These are phyloP conservation scores for Citrus inodora DNA, from an alignment of 345 rosid species.

Conservation along the genomic window DNA sequence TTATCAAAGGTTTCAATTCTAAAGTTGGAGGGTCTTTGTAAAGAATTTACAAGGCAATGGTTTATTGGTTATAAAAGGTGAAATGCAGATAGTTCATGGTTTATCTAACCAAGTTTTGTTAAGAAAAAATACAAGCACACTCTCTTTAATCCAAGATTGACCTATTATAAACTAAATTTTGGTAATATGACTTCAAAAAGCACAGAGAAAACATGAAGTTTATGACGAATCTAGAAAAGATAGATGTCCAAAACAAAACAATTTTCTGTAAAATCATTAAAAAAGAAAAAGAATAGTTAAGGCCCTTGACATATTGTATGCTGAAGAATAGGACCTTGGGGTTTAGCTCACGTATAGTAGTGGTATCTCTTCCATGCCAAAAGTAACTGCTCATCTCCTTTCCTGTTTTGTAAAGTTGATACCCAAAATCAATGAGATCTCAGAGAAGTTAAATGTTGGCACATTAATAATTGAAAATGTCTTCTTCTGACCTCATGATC, in stretches of 20 bases:
- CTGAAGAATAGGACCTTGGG: slow-evolving; percentile 55
- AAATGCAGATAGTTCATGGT: background rate
- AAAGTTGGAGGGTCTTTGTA: background rate
- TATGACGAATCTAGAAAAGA: background rate
- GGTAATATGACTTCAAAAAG: background rate
- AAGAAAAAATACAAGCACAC: background rate
- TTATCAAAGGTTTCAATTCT: background rate
- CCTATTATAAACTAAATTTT: background rate
- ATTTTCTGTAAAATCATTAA: background rate
- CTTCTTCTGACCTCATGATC: background rate
- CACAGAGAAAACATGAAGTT: background rate
- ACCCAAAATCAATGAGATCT: slow-evolving; percentile 3
- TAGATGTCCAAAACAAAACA: background rate
- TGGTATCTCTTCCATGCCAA: slow-evolving; percentile 90
- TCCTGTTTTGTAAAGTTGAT: slow-evolving; percentile 39
- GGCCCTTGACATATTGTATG: slow-evolving; percentile 7
- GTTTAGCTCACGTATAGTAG: slow-evolving; percentile 60
- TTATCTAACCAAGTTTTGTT: background rate
- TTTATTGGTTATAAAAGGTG: background rate
- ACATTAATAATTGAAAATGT: background rate
- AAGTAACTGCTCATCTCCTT: slow-evolving; percentile 66
- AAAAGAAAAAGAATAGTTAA: background rate
- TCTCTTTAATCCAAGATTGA: background rate
- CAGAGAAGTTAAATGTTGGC: background rate
- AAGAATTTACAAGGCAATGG: background rate